Evolutionary conservation across 352 stramenopile species (phyloP).

Genomic region (Globisporangium sylvaticum): DNA sequence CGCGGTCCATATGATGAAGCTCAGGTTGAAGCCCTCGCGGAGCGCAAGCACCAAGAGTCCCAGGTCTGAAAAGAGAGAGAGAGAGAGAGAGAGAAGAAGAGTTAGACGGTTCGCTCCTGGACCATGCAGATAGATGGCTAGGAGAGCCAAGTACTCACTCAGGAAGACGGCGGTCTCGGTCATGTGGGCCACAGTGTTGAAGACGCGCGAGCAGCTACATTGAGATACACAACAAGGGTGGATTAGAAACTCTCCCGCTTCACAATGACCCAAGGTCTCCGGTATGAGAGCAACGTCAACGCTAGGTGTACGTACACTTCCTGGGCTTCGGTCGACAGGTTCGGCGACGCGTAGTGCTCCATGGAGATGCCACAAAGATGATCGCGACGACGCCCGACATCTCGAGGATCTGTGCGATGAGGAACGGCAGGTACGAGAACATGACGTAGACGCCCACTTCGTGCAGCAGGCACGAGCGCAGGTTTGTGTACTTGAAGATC

Average conservation of each 20-base stretch:
- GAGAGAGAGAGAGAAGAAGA: neutral
- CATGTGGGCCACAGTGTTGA: conserved; percentile 90
- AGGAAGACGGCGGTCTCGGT: conserved; percentile 92
- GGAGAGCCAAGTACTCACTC: conserved; percentile 36
- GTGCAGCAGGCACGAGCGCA: conserved; percentile 81
- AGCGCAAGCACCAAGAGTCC: conserved; percentile 89
- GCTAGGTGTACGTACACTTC: conserved; percentile 52
- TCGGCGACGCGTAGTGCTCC: conserved; percentile 88
- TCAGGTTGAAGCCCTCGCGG: conserved; percentile 67
- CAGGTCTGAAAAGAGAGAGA: conserved; percentile 59
- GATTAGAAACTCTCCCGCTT: neutral
- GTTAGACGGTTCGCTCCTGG: neutral
- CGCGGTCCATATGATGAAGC: conserved; percentile 86
- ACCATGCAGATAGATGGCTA: conserved; percentile 3
- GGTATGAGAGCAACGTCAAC: neutral
- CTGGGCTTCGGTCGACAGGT: conserved; percentile 75
- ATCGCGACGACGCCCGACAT: conserved; percentile 92
- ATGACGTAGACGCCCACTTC: conserved; percentile 88
- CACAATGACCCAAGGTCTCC: neutral
- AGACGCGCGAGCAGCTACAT: conserved; percentile 77
- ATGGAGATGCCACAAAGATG: conserved; percentile 92
- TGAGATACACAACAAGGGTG: neutral
- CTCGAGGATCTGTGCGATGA: conserved; percentile 64
- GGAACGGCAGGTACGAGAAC: conserved; percentile 84
- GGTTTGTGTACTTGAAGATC: conserved; percentile 90